These are phyloP conservation scores for Berberis vulgaris DNA, from an alignment of 164 flowering plant species.

Conservation along the genomic window DNA sequence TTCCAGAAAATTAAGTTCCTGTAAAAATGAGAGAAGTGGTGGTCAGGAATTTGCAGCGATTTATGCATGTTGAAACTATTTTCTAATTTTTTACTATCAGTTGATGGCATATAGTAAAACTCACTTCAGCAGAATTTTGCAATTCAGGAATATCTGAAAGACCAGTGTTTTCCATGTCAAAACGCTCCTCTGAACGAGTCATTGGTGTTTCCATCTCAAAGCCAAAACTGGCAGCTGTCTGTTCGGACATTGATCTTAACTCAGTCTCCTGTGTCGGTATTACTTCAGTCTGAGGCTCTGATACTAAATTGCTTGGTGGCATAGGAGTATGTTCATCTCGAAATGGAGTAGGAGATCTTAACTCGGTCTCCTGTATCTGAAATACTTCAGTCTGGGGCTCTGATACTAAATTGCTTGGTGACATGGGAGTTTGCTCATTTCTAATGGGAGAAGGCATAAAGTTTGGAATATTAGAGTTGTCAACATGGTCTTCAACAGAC, in stretches of 20 bases:
- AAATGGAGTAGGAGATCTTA: constrained; percentile 1
- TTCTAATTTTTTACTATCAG: no score
- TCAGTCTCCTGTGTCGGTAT: constrained; percentile 16
- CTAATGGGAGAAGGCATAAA: constrained; percentile 11
- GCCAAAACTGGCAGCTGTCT: constrained; percentile 23
- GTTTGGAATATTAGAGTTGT: no score
- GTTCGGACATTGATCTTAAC: constrained; percentile 25
- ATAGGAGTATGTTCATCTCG: constrained; percentile 28
- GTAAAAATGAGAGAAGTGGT: constrained; percentile 6
- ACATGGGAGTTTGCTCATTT: constrained; percentile 27
- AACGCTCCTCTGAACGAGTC: constrained; percentile 16
- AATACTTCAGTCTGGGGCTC: constrained; percentile 10
- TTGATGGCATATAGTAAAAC: no score
- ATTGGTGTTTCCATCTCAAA: constrained; percentile 37
- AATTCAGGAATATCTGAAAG: constrained; percentile 51
- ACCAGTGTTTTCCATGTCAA: constrained; percentile 13
- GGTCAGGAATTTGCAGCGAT: no score
- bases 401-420: constrained; percentile 15
- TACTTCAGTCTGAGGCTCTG: constrained; percentile 14
- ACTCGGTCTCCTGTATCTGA: constrained; percentile 18
- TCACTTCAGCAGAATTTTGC: constrained; percentile 24
- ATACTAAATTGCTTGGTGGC: constrained; percentile 12
- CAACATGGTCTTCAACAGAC: no score
- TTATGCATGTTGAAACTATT: no score
- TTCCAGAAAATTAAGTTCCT: constrained; percentile 65